These are phyloP conservation scores for Suillus occidentalis DNA, from an alignment of 768 basidiomycete genomes.

Conservation along the genomic window DNA sequence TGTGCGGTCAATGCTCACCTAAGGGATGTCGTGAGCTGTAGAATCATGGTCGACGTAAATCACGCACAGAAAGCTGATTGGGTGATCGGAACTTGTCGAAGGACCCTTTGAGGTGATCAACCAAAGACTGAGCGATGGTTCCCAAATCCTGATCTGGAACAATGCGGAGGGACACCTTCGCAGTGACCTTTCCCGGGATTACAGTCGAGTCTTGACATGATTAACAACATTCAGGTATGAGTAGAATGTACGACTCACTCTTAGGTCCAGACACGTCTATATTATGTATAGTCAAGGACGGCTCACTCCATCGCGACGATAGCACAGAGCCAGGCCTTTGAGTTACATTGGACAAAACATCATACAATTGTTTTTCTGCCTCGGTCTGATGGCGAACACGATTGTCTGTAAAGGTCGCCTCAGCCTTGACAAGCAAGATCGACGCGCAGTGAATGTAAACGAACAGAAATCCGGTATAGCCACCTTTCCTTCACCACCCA, in stretches of 20 bases:
- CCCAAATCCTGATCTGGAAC: slow-evolving; percentile 91
- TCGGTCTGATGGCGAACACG: slow-evolving; percentile 67
- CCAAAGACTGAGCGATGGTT: slow-evolving; percentile 60
- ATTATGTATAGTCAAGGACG: slow-evolving; percentile 86
- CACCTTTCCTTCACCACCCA: slow-evolving; percentile 56
- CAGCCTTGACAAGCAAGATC: background rate
- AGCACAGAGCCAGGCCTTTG: slow-evolving; percentile 67
- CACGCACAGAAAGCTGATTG: slow-evolving; percentile 66
- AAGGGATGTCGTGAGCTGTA: background rate
- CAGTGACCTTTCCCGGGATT: slow-evolving; percentile 82
- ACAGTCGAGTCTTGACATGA: slow-evolving; percentile 69
- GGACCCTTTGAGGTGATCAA: slow-evolving; percentile 52
- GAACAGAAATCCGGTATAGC: slow-evolving; percentile 82
- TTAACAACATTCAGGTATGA: background rate
- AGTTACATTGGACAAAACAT: slow-evolving; percentile 67
- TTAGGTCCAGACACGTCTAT: slow-evolving; percentile 80
- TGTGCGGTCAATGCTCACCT: slow-evolving; percentile 79
- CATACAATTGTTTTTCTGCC: slow-evolving; percentile 68
- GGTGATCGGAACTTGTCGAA: slow-evolving; percentile 65
- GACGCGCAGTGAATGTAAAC: slow-evolving; percentile 29
- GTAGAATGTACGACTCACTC: slow-evolving; percentile 44
- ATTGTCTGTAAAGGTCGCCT: slow-evolving; percentile 54
- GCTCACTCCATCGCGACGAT: slow-evolving; percentile 83
- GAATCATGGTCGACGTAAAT: background rate
- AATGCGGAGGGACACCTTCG: slow-evolving; percentile 86